These are phyloP conservation scores for Acacia concinna DNA, from an alignment of 331 rosid genomes.

Conservation along the genomic window DNA sequence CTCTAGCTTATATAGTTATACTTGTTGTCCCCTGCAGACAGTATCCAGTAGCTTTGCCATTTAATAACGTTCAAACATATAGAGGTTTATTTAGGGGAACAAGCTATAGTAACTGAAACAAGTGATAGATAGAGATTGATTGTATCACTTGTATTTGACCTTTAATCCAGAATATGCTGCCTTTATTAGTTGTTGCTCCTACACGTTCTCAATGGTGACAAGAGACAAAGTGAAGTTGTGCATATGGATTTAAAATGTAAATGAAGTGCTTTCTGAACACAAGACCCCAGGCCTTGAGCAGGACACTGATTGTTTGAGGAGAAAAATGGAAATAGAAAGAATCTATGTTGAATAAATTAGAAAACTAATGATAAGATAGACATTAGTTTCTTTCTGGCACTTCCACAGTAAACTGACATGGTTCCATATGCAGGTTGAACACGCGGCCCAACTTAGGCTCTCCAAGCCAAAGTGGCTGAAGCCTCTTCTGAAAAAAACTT, in stretches of 20 bases:
- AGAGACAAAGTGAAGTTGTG: neutral
- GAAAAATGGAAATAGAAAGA: constrained; percentile 10
- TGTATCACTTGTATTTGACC: neutral
- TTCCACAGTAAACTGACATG: constrained; percentile 6
- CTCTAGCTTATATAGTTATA: neutral
- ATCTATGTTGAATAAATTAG: neutral
- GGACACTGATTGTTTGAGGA: neutral
- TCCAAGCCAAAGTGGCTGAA: constrained; percentile 49
- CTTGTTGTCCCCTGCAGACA: neutral
- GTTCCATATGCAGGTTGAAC: constrained; percentile 39
- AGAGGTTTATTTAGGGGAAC: neutral
- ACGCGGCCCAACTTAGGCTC: neutral
- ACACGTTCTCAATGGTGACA: neutral
- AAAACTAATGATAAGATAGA: neutral
- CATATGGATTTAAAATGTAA: constrained; percentile 8
- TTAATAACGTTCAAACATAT: neutral
- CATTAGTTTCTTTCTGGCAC: neutral
- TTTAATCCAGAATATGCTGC: constrained; percentile 5
- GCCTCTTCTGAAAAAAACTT: constrained; percentile 32
- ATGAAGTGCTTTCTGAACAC: neutral
- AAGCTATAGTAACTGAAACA: neutral
- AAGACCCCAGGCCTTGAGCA: constrained; percentile 4
- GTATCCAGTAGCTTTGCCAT: constrained; percentile 5
- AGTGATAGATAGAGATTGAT: neutral
- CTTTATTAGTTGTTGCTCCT: constrained; percentile 6